Evolutionary conservation across 2,329 filamentous ascomycete genomes (phyloP).

Genomic region (Stenocarpella maydis): DNA sequence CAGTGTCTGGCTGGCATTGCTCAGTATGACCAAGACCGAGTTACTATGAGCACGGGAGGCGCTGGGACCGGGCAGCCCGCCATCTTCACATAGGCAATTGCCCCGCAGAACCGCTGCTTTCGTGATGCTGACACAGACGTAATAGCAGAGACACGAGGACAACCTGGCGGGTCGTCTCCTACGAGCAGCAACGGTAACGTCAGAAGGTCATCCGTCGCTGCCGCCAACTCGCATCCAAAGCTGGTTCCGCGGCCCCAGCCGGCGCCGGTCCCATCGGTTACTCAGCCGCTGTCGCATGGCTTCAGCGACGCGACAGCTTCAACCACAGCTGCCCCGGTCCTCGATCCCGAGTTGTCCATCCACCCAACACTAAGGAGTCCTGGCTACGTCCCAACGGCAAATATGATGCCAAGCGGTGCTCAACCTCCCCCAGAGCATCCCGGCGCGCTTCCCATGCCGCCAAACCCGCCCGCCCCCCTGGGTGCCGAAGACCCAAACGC

Average conservation of each 20-base stretch:
- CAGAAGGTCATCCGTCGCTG: slow-evolving; percentile 27
- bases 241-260: slow-evolving; percentile 32
- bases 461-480: slow-evolving; percentile 37
- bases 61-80: not conserved
- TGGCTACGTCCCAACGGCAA: slow-evolving; percentile 41
- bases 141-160: slow-evolving; percentile 33
- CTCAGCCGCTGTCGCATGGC: slow-evolving; percentile 49
- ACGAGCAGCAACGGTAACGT: slow-evolving; percentile 22
- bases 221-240: slow-evolving; percentile 30
- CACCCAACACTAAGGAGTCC: slow-evolving; percentile 56
- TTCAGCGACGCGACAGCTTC: slow-evolving; percentile 51
- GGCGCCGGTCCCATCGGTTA: slow-evolving; percentile 33
- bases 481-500: slow-evolving; percentile 43
- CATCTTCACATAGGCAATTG: slow-evolving; percentile 1
- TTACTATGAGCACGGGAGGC: slow-evolving; percentile 16
- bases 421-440: slow-evolving; percentile 39
- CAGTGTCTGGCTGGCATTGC: not conserved
- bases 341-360: slow-evolving; percentile 55
- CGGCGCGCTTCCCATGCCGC: slow-evolving; percentile 44
- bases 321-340: slow-evolving; percentile 45
- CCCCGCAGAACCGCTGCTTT: not conserved
- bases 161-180: slow-evolving; percentile 24
- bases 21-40: not conserved
- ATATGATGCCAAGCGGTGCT: slow-evolving; percentile 46
- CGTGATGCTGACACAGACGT: slow-evolving; percentile 25